These are phyloP conservation scores for Hypoxylon sp. DNA, from an alignment of 2,329 filamentous ascomycete species.

Conservation along the genomic window DNA sequence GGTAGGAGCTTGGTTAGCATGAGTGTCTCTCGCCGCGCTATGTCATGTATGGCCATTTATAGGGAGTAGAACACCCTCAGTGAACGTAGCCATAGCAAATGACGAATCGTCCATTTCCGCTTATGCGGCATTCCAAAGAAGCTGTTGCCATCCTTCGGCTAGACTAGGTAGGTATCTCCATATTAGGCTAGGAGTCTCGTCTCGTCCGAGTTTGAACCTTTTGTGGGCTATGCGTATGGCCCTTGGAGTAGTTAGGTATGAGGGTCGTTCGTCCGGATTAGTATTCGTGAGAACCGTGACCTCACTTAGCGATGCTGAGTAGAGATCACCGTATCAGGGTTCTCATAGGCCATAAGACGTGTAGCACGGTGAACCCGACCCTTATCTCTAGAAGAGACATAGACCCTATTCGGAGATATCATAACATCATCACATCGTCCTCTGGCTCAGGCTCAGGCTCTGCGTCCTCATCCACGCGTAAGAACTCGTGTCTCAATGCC, in stretches of 20 bases:
- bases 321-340: neutral
- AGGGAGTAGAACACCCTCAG: neutral
- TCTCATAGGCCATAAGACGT: neutral
- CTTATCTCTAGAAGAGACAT: neutral
- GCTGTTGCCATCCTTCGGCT: neutral
- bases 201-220: neutral
- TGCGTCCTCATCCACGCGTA: conserved; percentile 61
- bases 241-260: neutral
- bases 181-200: neutral
- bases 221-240: neutral
- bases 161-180: neutral
- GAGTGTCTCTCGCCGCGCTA: neutral
- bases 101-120: neutral
- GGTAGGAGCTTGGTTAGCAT: neutral
- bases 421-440: conserved; percentile 60
- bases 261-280: neutral
- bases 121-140: neutral
- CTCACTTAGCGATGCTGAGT: neutral
- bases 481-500: conserved; percentile 80
- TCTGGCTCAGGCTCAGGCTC: conserved; percentile 47
- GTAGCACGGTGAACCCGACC: neutral
- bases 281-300: neutral
- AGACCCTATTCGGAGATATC: conserved; percentile 27
- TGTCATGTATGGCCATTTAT: conserved; percentile 3
- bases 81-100: neutral